Conservation (phyloP, 2,329 filamentous ascomycete species). For the Epichloe uncinata region DNA sequence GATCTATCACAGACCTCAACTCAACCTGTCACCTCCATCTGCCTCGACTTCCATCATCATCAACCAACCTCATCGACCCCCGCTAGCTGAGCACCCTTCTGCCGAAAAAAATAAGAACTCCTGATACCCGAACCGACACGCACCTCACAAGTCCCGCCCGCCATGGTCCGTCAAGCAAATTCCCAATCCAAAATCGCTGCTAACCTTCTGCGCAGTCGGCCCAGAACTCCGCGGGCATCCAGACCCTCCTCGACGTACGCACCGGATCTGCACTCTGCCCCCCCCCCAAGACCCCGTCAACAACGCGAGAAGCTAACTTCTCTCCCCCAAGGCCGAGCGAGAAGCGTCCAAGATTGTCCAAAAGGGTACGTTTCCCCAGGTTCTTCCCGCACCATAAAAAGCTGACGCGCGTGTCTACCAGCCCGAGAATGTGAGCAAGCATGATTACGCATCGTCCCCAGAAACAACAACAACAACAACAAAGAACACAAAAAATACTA, state of each 20-base stretch:
- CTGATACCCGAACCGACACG: neutral
- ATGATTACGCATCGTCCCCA: neutral
- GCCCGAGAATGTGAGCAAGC: conserved; percentile 73
- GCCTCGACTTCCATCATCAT: too few relatives aligned
- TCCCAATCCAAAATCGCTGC: neutral
- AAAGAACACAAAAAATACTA: neutral
- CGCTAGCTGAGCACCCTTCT: too few relatives aligned
- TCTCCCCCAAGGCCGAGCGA: conserved; percentile 65
- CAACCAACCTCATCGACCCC: too few relatives aligned
- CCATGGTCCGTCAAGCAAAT: conserved; percentile 5
- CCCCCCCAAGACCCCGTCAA: too few relatives aligned
- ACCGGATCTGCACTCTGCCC: neutral
- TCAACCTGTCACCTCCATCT: neutral
- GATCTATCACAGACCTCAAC: neutral
- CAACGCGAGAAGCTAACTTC: conserved; percentile 1
- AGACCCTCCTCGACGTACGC: conserved; percentile 94
- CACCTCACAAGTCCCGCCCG: neutral
- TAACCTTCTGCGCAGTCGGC: conserved; percentile 54
- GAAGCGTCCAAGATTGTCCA: conserved; percentile 99
- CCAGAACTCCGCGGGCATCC: conserved; percentile 96
- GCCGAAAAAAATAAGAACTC: too few relatives aligned
- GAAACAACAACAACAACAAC: neutral
- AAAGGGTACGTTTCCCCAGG: conserved; percentile 48
- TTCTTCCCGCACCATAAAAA: neutral
- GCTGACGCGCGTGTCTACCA: conserved; percentile 20